Base-by-base conservation (phyloP, 1,139 yeast species). In the Diutina rugosa region DNA sequence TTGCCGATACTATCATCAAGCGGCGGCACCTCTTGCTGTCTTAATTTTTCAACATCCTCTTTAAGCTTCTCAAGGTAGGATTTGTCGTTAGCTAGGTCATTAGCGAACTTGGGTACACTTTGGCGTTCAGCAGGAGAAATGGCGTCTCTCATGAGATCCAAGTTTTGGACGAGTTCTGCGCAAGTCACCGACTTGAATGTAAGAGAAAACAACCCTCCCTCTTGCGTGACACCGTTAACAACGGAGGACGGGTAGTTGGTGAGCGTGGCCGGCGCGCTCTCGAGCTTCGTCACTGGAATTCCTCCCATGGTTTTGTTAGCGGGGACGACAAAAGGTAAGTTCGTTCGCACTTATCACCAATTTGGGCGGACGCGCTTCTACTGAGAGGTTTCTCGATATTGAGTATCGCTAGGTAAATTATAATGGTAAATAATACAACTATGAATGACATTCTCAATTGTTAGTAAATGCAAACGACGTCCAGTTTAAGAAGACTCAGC, bases 401-500 rank as follows among this genome's bases (percentile, higher is more conserved):
- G 16, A 16, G 16, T 44, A 44, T 10, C 14, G 26, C 21, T 44
- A 44, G 46, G n/a, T 18, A n/a, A n/a, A n/a, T n/a, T 44, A 16
- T 44, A 8, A 44, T 44, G 16, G 16, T 44, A n/a, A 10, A 44
- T 44, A 44, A 10, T 18, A 16, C 26, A 44, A 16, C 26, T 18
- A 44, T 44, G 18, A 44, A 16, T 16, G 46, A n/a, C 18, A 44
- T n/a, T 44, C 46, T 44, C 16, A 12, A 44, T 44, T 44, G 6
- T 18, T n/a, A 44, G 46, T 44, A 16, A n/a, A 44, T 44, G 18
- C 26, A n/a, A 16, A n/a, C 14, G 30, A 21, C 30, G 30, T 8
- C n/a, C 6, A n/a, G 9, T 1, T 4, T 18, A 18, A 38, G 32
- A 49, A 9, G 53, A 49, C 18, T 30, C 32, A n/a, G 73, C 77